Conservation (phyloP, 306 rosid genomes). For the Cicer yamashitae region DNA sequence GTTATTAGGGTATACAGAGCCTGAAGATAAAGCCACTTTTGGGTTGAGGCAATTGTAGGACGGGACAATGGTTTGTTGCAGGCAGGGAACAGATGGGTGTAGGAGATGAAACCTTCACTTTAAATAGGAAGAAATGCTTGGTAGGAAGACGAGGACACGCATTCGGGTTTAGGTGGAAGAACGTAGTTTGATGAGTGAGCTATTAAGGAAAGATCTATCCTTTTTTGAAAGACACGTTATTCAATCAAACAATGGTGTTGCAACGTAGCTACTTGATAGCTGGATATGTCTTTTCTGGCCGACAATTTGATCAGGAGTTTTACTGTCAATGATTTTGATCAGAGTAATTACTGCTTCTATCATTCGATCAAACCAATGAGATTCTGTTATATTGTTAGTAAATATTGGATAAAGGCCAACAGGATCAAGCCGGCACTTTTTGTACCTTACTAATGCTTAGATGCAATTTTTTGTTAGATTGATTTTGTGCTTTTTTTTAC, state of each 20-base stretch:
- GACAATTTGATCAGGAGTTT: conserved; percentile 45
- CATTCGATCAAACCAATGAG: conserved; percentile 37
- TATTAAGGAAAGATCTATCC: conserved; percentile 29
- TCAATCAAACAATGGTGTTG: conserved; percentile 51
- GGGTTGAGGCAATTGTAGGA: conserved; percentile 42
- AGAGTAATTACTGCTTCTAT: conserved; percentile 37
- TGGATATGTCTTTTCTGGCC: conserved; percentile 53
- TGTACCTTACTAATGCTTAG: conserved; percentile 42
- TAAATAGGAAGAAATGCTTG: conserved; percentile 47
- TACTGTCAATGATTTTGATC: conserved; percentile 37
- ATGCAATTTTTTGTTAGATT: conserved; percentile 16
- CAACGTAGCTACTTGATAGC: conserved; percentile 55
- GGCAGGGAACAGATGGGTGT: conserved; percentile 44
- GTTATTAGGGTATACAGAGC: conserved; percentile 37
- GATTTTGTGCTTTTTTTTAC: not conserved
- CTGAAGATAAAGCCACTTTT: conserved; percentile 48
- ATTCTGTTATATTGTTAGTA: conserved; percentile 40
- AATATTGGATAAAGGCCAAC: conserved; percentile 39
- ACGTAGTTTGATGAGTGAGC: conserved; percentile 51
- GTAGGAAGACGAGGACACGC: conserved; percentile 46
- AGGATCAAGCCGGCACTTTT: conserved; percentile 46
- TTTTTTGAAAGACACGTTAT: conserved; percentile 48
- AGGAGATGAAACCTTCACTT: conserved; percentile 40
- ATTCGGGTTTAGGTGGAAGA: conserved; percentile 48
- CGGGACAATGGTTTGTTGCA: conserved; percentile 24